Evolutionary conservation across 2,329 filamentous ascomycete species (phyloP).

Genomic region (Claviceps sp.): DNA sequence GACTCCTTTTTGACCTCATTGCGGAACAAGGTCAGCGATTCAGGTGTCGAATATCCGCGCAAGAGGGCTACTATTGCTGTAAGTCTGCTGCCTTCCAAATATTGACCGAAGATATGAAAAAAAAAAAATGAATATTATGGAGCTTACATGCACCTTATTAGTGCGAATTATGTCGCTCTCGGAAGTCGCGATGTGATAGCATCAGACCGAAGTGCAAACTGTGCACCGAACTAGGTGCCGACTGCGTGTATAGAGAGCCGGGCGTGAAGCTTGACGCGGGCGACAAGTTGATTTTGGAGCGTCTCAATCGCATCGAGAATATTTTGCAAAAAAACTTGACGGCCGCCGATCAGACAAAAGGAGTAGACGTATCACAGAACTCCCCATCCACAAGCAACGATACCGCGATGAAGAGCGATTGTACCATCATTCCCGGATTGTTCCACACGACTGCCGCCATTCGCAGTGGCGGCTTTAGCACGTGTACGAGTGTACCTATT

Average conservation of each 20-base stretch:
- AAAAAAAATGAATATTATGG: no score
- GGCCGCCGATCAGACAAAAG: conserved; percentile 25
- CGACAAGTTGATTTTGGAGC: conserved; percentile 74
- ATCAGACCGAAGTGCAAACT: conserved; percentile 74
- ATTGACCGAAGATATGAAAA: not conserved
- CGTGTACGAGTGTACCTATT: no score
- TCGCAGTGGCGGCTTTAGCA: no score
- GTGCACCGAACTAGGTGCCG: conserved; percentile 67
- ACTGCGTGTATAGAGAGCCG: conserved; percentile 74
- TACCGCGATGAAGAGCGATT: conserved; percentile 34
- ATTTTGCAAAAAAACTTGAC: no score
- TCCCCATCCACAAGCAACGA: conserved; percentile 54
- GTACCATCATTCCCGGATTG: no score
- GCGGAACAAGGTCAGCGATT: conserved; percentile 49
- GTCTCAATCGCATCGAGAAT: conserved; percentile 32
- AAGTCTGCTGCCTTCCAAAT: not conserved
- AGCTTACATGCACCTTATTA: conserved; percentile 17
- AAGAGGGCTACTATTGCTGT: conserved; percentile 53
- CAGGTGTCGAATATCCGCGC: conserved; percentile 48
- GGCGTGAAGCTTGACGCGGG: conserved; percentile 79
- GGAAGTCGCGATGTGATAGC: conserved; percentile 69
- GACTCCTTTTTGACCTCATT: conserved; percentile 42
- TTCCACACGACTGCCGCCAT: no score
- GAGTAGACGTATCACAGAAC: conserved; percentile 43
- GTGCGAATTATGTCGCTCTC: conserved; percentile 71